Conservation (phyloP, 345 rosid species). For the Syzygium oleosum region DNA sequence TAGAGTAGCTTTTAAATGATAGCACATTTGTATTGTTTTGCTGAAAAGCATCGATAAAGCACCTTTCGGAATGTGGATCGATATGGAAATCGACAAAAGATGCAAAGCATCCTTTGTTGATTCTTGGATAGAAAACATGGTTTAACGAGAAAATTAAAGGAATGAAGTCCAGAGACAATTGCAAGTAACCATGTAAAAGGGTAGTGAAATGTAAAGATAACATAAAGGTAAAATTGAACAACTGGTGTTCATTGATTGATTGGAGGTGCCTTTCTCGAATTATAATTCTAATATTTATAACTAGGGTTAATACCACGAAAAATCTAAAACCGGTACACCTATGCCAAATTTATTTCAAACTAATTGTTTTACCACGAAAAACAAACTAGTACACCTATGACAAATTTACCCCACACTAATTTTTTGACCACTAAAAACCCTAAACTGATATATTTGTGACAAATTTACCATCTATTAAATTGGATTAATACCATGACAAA, state of each 20-base stretch:
- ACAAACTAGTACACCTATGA: too few relatives aligned
- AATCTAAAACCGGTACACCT: too few relatives aligned
- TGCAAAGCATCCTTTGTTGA: neutral
- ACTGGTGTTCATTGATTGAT: neutral
- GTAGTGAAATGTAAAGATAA: neutral
- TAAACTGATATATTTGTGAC: too few relatives aligned
- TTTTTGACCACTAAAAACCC: too few relatives aligned
- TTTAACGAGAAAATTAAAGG: neutral
- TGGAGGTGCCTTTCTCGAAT: neutral
- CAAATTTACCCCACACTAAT: too few relatives aligned
- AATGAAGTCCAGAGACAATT: neutral
- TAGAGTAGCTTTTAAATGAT: too few relatives aligned
- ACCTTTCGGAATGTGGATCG: neutral
- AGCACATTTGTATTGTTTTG: too few relatives aligned
- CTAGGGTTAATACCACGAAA: too few relatives aligned
- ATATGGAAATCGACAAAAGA: neutral
- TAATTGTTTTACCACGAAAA: too few relatives aligned
- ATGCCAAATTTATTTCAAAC: too few relatives aligned
- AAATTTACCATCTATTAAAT: too few relatives aligned
- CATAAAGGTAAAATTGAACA: neutral
- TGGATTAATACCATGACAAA: too few relatives aligned
- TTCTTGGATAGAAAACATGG: neutral
- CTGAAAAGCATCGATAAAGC: neutral
- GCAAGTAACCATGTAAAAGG: neutral
- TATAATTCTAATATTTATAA: neutral